Percentiles rank a stretch among this genome's conserved stretches.
Conservation (phyloP, 1,139 yeast species). For the Magnusiomyces magnusii region DNA sequence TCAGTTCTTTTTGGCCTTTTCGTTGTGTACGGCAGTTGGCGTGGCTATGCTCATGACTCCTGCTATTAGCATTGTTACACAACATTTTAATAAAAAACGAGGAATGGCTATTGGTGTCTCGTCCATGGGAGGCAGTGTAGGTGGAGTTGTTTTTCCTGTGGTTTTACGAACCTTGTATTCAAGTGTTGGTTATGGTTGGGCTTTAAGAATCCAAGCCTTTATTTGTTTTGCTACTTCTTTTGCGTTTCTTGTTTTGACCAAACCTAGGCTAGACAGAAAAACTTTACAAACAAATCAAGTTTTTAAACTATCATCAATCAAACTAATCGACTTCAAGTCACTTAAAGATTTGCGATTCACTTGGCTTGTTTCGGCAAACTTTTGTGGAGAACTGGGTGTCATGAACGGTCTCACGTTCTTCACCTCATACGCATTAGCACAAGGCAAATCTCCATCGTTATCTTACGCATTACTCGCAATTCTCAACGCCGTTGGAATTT, state of each 20-base stretch:
- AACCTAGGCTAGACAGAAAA: constrained; percentile 21
- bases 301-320: constrained; percentile 4
- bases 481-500: constrained; percentile 50
- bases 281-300: too few species aligned
- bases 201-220: constrained; percentile 48
- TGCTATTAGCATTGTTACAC: constrained; percentile 51
- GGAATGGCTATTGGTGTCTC: constrained; percentile 58
- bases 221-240: constrained; percentile 40
- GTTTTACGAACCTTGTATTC: constrained; percentile 48
- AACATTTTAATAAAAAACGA: constrained; percentile 52
- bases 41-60: constrained; percentile 54
- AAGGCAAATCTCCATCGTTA: constrained; percentile 46
- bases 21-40: constrained; percentile 50
- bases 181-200: constrained; percentile 50
- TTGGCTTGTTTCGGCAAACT: constrained; percentile 38
- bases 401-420: constrained; percentile 47
- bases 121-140: constrained; percentile 62
- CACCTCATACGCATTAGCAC: constrained; percentile 49
- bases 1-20: constrained; percentile 54
- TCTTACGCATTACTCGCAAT: constrained; percentile 44
- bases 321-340: constrained; percentile 28
- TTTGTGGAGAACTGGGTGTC: constrained; percentile 52
- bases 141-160: constrained; percentile 57
- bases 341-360: constrained; percentile 38
- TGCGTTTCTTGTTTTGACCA: constrained; percentile 35